Evolutionary conservation across 208 protist genomes (phyloP), one percentile per base, ranked within the genome.

Genomic region (Borovskyia barvae): DNA sequence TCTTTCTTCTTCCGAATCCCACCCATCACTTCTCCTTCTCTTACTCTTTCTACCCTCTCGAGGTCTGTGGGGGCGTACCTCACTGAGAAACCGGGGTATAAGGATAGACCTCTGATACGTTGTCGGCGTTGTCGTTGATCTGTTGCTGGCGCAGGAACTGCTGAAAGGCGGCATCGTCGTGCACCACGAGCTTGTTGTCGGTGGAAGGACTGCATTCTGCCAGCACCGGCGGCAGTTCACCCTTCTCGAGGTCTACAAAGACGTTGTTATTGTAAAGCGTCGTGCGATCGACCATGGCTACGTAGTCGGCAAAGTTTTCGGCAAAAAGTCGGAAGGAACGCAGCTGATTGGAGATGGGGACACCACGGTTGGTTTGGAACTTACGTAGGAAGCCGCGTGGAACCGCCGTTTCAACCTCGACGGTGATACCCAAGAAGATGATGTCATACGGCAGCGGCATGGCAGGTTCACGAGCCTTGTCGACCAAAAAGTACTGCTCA

Each of bases 221-320:
- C 29, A 92, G 51, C 37, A 89, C 64, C 0, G 83, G 85, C 11
- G 89, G 89, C 37, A 95, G 56, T 66, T 92, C 83, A 5, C 85
- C 89, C 41, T 91, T 85, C 17, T 77, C 61, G 36, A 95, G 75
- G 40, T 95, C 66, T 2, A 88, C 85, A 62, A 83, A 84, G 2
- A 95, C 68, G 57, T 95, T 95, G 73, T 95, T 95, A 59, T 95
- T 92, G 76, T 84, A 88, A 43, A 95, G 65, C 11, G 71, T 87
- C 6, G 70, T 77, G n/a, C 60, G 42, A 35, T 95, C 89, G 17
- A 91, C 66, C 41, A 80, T 50, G 3, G 42, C 17, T 6, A 82
- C 63, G 67, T 95, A 95, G 9, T 69, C 46, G 2, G n/a, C 33
- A 47, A 95, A 95, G 57, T 84, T 85, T 49, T 95, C 72, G 2